phyloP scores from a whole-genome alignment of 2,329 filamentous ascomycete genomes.

The Phoma sp. region DNA sequence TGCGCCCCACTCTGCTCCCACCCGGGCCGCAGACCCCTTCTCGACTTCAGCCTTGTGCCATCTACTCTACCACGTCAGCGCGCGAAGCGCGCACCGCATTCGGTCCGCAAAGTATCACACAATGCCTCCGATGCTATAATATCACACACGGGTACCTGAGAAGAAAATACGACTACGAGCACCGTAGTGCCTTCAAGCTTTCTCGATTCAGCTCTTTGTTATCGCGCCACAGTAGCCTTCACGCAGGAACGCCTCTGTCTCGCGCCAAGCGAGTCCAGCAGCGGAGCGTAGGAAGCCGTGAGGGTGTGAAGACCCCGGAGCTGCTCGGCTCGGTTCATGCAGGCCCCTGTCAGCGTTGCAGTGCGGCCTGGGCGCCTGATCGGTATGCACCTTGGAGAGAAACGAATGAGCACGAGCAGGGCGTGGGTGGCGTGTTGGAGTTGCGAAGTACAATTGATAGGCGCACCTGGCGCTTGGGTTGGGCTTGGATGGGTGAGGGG shows the following conservation, averaged over 20 bases:
- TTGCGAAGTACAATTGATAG: not conserved
- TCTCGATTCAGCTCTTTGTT: conserved; percentile 4
- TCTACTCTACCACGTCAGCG: not conserved
- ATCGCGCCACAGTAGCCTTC: conserved; percentile 6
- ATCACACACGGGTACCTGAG: not conserved
- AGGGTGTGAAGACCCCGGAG: conserved; percentile 8
- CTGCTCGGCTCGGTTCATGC: not conserved
- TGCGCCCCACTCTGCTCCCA: conserved; percentile 7
- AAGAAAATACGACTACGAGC: not conserved
- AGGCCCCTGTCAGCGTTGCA: not conserved
- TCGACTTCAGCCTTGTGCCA: conserved; percentile 7
- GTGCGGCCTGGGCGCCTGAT: not conserved
- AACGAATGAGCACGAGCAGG: not conserved
- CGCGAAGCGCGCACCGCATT: not conserved
- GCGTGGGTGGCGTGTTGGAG: conserved; percentile 8
- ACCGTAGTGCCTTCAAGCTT: conserved; percentile 11
- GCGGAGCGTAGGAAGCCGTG: not conserved
- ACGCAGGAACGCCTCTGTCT: conserved; percentile 10
- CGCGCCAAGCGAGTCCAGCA: not conserved
- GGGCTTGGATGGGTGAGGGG: not conserved
- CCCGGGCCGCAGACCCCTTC: conserved; percentile 6
- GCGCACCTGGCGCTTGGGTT: conserved; percentile 4
- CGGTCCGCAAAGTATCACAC: not conserved
- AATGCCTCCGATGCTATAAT: not conserved
- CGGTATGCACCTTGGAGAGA: not conserved